Conservation (phyloP, 805 yeast species). For the Wickerhamiella galacta region DNA sequence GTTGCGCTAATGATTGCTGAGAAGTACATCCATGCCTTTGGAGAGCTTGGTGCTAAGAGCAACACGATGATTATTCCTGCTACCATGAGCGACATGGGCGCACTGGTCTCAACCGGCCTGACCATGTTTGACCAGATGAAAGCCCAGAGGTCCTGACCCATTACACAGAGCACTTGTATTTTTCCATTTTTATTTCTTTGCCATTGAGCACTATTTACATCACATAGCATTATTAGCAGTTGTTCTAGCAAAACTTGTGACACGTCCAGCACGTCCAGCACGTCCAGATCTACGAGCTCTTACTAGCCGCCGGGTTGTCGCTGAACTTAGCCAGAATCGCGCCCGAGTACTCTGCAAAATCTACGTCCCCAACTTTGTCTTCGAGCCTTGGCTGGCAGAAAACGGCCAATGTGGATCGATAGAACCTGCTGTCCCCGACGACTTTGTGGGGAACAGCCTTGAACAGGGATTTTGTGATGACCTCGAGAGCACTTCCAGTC, state of each 20-base stretch:
- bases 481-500: constrained; percentile 41
- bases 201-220: too few relatives aligned
- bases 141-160: too few relatives aligned
- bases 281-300: too few relatives aligned
- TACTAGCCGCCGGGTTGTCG: neutral
- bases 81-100: constrained; percentile 50
- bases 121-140: constrained; percentile 48
- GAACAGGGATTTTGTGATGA: constrained; percentile 31
- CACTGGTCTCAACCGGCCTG: constrained; percentile 56
- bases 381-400: constrained; percentile 44
- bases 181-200: too few relatives aligned
- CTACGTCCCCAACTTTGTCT: constrained; percentile 28
- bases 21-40: constrained; percentile 62
- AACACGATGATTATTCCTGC: constrained; percentile 63
- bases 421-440: constrained; percentile 17
- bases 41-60: constrained; percentile 59
- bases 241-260: too few relatives aligned
- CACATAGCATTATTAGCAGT: too few relatives aligned
- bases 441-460: constrained; percentile 46
- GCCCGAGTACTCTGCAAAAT: constrained; percentile 34
- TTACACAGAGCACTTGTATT: too few relatives aligned
- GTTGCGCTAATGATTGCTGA: constrained; percentile 64
- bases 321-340: constrained; percentile 21
- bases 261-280: too few relatives aligned
- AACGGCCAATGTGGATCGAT: constrained; percentile 41